phyloP scores from a whole-genome alignment of 495 filamentous ascomycete genomes.

The Aspergillus asperescens region DNA sequence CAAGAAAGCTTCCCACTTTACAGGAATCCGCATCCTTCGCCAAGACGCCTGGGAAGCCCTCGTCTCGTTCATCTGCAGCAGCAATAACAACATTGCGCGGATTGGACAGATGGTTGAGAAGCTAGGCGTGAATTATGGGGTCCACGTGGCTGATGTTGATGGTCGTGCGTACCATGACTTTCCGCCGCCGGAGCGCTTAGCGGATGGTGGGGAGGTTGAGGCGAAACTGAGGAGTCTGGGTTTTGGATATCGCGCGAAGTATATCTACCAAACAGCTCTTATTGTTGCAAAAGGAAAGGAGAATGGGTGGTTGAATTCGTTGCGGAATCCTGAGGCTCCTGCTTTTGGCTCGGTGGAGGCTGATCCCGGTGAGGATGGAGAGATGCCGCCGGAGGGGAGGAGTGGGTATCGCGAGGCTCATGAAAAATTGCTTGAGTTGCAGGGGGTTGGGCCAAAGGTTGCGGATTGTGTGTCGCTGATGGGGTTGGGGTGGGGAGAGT shows the following conservation, averaged over 20 bases:
- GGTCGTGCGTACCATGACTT: slow-evolving; percentile 80
- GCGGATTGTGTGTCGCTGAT: slow-evolving; percentile 95
- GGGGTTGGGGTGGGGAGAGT: slow-evolving; percentile 94
- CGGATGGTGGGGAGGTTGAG: slow-evolving; percentile 60
- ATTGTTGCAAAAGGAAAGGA: slow-evolving; percentile 63
- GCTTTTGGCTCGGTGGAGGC: slow-evolving; percentile 47
- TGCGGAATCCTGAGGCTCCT: slow-evolving; percentile 73
- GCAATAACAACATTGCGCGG: slow-evolving; percentile 94
- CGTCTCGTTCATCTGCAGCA: slow-evolving; percentile 93
- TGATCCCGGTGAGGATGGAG: slow-evolving; percentile 18
- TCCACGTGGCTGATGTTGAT: slow-evolving; percentile 64
- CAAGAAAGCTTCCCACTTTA: slow-evolving; percentile 78
- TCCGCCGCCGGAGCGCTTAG: slow-evolving; percentile 66
- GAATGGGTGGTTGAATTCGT: slow-evolving; percentile 65
- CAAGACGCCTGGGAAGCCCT: slow-evolving; percentile 97
- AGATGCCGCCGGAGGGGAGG: slow-evolving; percentile 53
- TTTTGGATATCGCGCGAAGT: slow-evolving; percentile 93
- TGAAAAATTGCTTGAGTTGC: slow-evolving; percentile 66
- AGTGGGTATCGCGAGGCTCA: slow-evolving; percentile 77
- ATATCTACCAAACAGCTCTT: slow-evolving; percentile 76
- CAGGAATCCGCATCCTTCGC: slow-evolving; percentile 86
- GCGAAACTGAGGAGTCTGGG: slow-evolving; percentile 71
- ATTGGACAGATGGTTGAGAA: slow-evolving; percentile 97
- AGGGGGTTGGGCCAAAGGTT: slow-evolving; percentile 94
- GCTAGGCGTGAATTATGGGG: slow-evolving; percentile 79